Base-by-base conservation (phyloP, 2,329 filamentous ascomycete species). In the Microsporum audouinii region DNA sequence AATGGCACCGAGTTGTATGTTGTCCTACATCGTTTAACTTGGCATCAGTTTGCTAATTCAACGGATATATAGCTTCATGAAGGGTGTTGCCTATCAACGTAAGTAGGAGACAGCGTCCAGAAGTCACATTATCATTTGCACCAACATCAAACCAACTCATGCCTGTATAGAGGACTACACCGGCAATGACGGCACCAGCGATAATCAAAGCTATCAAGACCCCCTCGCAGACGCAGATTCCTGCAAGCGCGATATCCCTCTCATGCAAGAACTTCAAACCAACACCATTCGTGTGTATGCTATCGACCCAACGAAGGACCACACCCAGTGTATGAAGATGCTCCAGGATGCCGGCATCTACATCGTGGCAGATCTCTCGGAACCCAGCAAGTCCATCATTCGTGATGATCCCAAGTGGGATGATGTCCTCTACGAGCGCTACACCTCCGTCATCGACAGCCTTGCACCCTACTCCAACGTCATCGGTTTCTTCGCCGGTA, bases 401-500 rank as follows among this genome's bases (percentile, higher is more conserved):
- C 89, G 91, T 67, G 82, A 89, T 71, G 75, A 81, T 66, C 88
- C 92, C 17, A 70, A 80, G 64, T 99, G 94, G 94, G 85, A 90
- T 72, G 82, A 85, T 59, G 82, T 82, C 10, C 82, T 96, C 57
- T 95, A 86, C 78, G 73, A 80, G 39, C 89, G 90, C 65, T 99
- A 97, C 81, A 88, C 86, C 62, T 77, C 78, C 36, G 94, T 99
- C 63, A 79, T 99, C 63, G 91, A 97, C 72, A 81, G 83, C 65
- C 79, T 99, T 70, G 80, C 82, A 68, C 81, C 88, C 72, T 97
- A 95, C 82, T 82, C 84, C 76, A 99, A 99, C 78, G 86, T 89
- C 58, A 85, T 99, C 65, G 94, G 94, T 70, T 99, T 97, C 86
- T 97, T 99, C 75, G 92, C 91, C 68, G 94, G 94, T 73, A 99